Percentiles rank a stretch among this genome's conserved stretches.
phyloP scores from a whole-genome alignment of 371 early-diverging fungal genomes.

The Zopfochytrium polystomum region DNA sequence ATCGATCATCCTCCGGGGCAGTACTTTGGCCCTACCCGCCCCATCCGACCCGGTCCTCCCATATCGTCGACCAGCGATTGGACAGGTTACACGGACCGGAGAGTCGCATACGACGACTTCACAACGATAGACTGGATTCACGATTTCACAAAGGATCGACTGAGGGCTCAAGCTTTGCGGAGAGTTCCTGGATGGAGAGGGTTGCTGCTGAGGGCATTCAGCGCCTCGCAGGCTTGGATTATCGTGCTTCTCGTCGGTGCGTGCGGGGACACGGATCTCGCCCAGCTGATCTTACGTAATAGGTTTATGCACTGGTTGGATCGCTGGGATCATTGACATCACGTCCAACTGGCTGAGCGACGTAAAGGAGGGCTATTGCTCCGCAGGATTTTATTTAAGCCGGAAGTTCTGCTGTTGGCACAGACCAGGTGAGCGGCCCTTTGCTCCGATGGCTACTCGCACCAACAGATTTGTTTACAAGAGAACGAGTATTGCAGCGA shows the following conservation, averaged over 20 bases:
- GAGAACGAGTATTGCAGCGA: conserved; percentile 23
- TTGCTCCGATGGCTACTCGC: background rate
- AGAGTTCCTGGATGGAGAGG: background rate
- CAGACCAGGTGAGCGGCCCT: conserved; percentile 22
- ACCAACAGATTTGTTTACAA: background rate
- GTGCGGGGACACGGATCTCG: conserved; percentile 27
- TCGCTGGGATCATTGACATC: conserved; percentile 84
- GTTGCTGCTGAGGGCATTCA: background rate
- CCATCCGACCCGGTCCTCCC: no score
- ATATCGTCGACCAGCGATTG: no score
- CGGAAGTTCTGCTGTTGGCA: conserved; percentile 89
- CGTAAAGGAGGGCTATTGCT: conserved; percentile 81
- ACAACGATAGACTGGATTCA: conserved; percentile 85
- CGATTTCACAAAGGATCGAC: conserved; percentile 66
- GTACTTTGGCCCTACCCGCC: no score
- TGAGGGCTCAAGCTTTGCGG: conserved; percentile 1
- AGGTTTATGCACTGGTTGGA: conserved; percentile 70
- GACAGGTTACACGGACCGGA: no score
- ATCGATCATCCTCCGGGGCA: no score
- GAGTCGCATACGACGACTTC: conserved; percentile 62
- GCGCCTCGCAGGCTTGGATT: conserved; percentile 74
- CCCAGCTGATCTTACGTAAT: background rate
- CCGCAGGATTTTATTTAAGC: conserved; percentile 77
- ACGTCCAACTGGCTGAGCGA: conserved; percentile 83
- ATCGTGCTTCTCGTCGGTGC: conserved; percentile 63